Conservation (phyloP, 306 rosid genomes). For the Comarum palustre region DNA sequence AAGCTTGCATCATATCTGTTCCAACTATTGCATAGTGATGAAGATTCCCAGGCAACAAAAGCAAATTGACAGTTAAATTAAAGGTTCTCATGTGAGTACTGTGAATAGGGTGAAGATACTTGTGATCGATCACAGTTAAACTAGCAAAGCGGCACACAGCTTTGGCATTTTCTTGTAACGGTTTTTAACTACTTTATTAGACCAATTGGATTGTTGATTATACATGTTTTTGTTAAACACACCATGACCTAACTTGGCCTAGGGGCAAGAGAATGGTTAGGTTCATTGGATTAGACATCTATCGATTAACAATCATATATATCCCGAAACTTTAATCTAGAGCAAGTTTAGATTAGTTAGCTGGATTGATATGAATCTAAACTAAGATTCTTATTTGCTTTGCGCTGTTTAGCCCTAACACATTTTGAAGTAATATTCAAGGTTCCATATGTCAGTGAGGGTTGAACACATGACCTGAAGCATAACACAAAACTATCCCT, state of each 20-base stretch:
- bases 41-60: not conserved
- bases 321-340: not conserved
- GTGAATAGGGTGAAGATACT: not conserved
- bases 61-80: not conserved
- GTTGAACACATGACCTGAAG: too few relatives aligned
- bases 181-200: not conserved
- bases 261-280: not conserved
- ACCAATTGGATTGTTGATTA: not conserved
- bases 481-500: too few relatives aligned
- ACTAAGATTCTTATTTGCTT: not conserved
- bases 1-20: not conserved
- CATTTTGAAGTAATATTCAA: too few relatives aligned
- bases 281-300: not conserved
- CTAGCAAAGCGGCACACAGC: constrained; percentile 17
- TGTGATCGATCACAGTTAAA: constrained; percentile 1
- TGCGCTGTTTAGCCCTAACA: not conserved
- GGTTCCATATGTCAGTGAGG: not conserved
- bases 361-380: not conserved
- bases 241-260: not conserved
- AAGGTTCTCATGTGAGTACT: not conserved
- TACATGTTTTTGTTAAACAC: not conserved
- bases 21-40: not conserved
- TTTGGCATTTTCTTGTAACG: not conserved
- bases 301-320: not conserved
- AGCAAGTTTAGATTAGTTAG: not conserved